Conservation (phyloP, 202 grass and related monocot genomes). For the Setaria viridis region DNA sequence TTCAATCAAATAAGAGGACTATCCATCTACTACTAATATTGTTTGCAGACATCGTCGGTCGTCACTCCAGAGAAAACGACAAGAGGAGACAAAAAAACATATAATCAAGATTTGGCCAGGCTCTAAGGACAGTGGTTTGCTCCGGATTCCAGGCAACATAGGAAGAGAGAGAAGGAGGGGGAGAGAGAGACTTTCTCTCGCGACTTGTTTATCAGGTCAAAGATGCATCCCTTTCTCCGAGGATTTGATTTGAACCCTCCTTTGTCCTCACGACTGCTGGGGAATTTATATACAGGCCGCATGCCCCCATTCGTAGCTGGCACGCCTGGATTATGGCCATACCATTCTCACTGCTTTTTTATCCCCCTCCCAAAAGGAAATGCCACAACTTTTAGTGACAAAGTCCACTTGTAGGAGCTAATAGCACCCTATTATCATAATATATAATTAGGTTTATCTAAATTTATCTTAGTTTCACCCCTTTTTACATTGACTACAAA, state of each 20-base stretch:
- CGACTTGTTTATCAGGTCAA: slow-evolving; percentile 24
- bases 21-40: neutral
- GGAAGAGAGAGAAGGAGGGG: no score
- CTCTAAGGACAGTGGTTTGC: slow-evolving; percentile 5
- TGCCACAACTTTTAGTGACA: no score
- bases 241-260: slow-evolving; percentile 34
- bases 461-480: neutral
- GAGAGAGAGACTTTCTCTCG: neutral
- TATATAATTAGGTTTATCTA: neutral
- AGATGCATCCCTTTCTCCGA: slow-evolving; percentile 30
- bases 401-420: neutral
- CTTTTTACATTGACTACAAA: no score
- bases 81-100: neutral
- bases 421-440: no score
- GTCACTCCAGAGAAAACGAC: neutral
- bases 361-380: neutral
- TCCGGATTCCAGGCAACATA: slow-evolving; percentile 26
- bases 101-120: neutral
- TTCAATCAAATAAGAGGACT: neutral
- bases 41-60: neutral
- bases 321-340: neutral
- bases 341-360: neutral
- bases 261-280: neutral
- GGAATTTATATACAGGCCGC: neutral
- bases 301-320: slow-evolving; percentile 6